These are phyloP conservation scores for Hymenoscyphus occultus DNA, from an alignment of 2,329 filamentous ascomycete species.

Conservation along the genomic window DNA sequence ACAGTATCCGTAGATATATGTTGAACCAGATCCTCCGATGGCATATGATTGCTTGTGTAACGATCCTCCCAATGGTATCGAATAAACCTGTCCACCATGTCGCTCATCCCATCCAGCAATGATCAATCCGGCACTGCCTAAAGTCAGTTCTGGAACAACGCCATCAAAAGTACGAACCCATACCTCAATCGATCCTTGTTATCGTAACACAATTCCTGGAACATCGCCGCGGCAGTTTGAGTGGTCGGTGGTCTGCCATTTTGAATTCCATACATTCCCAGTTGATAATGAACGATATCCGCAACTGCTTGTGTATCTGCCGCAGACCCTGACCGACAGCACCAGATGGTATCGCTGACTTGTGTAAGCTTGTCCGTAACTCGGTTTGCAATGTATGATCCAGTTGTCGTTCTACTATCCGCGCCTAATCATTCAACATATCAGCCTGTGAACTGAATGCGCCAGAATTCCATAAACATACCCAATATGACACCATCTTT, in stretches of 20 bases:
- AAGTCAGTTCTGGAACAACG: conserved; percentile 24
- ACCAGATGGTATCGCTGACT: conserved; percentile 99
- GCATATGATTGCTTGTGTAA: conserved; percentile 96
- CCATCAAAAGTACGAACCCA: conserved; percentile 36
- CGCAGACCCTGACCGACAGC: conserved; percentile 94
- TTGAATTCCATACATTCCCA: conserved; percentile 85
- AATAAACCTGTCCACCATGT: conserved; percentile 96
- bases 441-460: conserved; percentile 14
- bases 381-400: conserved; percentile 97
- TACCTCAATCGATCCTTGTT: conserved; percentile 94
- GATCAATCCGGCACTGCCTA: conserved; percentile 12
- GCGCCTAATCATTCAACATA: conserved; percentile 55
- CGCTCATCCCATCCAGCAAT: conserved; percentile 84
- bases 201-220: conserved; percentile 96
- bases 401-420: conserved; percentile 95
- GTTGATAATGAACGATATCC: conserved; percentile 95
- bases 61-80: conserved; percentile 91
- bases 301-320: conserved; percentile 97
- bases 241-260: conserved; percentile 91
- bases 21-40: conserved; percentile 94
- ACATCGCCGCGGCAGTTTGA: conserved; percentile 90
- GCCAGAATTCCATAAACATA: conserved; percentile 38
- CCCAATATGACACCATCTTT: conserved; percentile 95
- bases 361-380: conserved; percentile 99
- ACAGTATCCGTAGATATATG: conserved; percentile 99